Base-by-base conservation (phyloP, 805 yeast species). In the Brettanomyces custersianus region DNA sequence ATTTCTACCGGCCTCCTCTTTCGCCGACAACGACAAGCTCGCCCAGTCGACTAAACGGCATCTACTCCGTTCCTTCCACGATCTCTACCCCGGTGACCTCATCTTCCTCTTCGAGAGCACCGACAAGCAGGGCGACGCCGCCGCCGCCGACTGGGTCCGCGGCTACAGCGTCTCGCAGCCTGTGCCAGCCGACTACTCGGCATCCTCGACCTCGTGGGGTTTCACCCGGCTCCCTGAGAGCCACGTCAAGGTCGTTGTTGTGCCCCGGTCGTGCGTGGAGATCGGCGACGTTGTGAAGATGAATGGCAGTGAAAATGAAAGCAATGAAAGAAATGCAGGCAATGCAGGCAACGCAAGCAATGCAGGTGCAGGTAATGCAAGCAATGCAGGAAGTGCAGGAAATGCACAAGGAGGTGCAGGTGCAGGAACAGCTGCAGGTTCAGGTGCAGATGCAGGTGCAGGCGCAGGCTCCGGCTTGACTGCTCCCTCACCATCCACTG, bases 31-130 rank as follows among this genome's bases (percentile, higher is more conserved):
- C 20, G 34, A 38, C n/a, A 24, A 33, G 3, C 9, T 11, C 6
- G n/a, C 37, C 10, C 30, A 16, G 33, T 39, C 36, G 42, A 44
- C 30, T 17, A 29, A 6, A 5, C 38, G 20, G 23, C n/a, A 7
- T 4, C 13, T 40, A 3, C 13, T 30, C n/a, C 43, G 40, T 8
- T 41, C 43, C 29, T 46, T 43, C 55, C 63, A 62, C 40, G 73
- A 80, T 52, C 55, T 80, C 31, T 79, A 74, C 49, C 78, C 79
- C 16, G 95, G 94, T 24, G 94, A 84, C 55, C 84, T 79, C 43
- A 75, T 81, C 22, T 82, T 71, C 53, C 62, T 83, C 15, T 81
- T 84, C 51, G 95, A 85, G 51, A 61, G 69, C 33, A 23, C 34
- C 2, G 31, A 29, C 12, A 7, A 8, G 20, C 19, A 16, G 7